Evolutionary conservation across 768 basidiomycete genomes (phyloP).

Genomic region (Phaeolepiota aurea): DNA sequence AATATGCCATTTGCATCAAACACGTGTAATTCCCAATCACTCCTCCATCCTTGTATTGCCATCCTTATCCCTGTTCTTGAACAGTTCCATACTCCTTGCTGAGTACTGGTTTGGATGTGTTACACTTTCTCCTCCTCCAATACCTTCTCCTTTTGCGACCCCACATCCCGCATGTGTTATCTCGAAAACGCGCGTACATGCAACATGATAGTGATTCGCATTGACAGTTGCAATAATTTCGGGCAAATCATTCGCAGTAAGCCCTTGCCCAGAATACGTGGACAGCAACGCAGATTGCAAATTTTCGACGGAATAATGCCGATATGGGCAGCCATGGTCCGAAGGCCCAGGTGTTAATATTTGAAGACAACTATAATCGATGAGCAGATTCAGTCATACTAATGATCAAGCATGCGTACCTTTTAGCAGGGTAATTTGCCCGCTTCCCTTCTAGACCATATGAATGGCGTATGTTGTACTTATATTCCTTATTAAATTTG

Average conservation of each 20-base stretch:
- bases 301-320: constrained; percentile 80
- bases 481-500: constrained; percentile 96
- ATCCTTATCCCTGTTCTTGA: constrained; percentile 28
- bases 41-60: constrained; percentile 39
- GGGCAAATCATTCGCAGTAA: constrained; percentile 60
- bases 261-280: constrained; percentile 54
- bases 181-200: constrained; percentile 96
- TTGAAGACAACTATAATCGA: constrained; percentile 66
- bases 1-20: background rate
- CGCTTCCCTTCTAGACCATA: constrained; percentile 93
- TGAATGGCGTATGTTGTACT: constrained; percentile 93
- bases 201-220: constrained; percentile 81
- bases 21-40: background rate
- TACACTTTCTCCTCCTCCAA: constrained; percentile 80
- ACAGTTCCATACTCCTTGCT: constrained; percentile 62
- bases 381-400: background rate
- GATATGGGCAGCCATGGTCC: constrained; percentile 90
- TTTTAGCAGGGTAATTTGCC: constrained; percentile 90
- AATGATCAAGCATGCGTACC: constrained; percentile 30
- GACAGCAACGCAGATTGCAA: constrained; percentile 70
- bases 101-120: constrained; percentile 93
- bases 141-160: constrained; percentile 83
- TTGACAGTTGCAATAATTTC: constrained; percentile 82
- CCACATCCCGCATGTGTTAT: constrained; percentile 69
- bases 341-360: constrained; percentile 58